Conservation (phyloP, 2,329 filamentous ascomycete genomes). For the Colletotrichum cuscutae region DNA sequence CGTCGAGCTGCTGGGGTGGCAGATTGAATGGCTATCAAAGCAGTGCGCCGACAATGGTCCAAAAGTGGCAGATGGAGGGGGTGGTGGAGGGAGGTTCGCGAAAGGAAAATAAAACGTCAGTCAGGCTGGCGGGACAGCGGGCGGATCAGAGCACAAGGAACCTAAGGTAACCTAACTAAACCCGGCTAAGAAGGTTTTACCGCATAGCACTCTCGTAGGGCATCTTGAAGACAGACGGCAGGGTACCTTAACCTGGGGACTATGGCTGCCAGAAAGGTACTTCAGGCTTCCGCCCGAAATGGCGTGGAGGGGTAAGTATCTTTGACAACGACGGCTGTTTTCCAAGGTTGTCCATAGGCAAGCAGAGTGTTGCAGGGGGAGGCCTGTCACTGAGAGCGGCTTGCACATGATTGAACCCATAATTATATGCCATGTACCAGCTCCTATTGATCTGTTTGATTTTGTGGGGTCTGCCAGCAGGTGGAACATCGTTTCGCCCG, state of each 20-base stretch:
- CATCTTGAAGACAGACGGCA: not conserved
- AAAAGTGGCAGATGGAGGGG: slow-evolving; percentile 31
- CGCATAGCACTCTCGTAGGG: not conserved
- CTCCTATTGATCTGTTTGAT: not conserved
- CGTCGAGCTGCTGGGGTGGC: slow-evolving; percentile 24
- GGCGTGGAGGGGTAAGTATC: not conserved
- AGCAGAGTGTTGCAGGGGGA: not conserved
- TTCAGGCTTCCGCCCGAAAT: not conserved
- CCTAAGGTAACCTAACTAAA: slow-evolving; percentile 14
- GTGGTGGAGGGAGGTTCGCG: slow-evolving; percentile 26
- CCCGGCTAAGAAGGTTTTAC: slow-evolving; percentile 9
- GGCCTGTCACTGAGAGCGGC: not conserved
- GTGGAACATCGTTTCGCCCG: slow-evolving; percentile 28
- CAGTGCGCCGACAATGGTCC: slow-evolving; percentile 23
- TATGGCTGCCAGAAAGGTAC: not conserved
- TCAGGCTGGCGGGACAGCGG: slow-evolving; percentile 34
- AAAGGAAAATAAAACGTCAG: slow-evolving; percentile 36
- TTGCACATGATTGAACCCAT: not conserved
- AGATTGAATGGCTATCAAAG: slow-evolving; percentile 26
- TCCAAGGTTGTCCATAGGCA: not conserved
- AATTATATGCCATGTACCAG: not conserved
- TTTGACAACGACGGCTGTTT: no score
- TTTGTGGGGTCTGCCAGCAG: not conserved
- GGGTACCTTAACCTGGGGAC: slow-evolving; percentile 3
- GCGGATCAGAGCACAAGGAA: slow-evolving; percentile 20